Evolutionary conservation across 805 yeast species (phyloP).

Genomic region (Candida suzukii): DNA sequence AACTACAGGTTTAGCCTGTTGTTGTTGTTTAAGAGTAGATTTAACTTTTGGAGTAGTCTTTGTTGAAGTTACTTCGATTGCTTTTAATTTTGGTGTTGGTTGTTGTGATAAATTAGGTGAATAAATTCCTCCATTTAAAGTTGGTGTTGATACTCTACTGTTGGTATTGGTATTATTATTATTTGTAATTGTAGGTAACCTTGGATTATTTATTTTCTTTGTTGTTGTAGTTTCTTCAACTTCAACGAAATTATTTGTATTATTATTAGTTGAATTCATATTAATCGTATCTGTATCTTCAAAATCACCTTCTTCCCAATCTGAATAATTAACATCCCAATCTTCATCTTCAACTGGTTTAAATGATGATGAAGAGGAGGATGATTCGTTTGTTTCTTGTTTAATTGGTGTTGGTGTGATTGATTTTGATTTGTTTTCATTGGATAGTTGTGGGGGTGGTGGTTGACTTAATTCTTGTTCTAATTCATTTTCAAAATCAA

Average conservation of each 20-base stretch:
- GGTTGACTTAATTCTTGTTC: constrained; percentile 13
- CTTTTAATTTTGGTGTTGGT: neutral
- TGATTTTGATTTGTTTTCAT: neutral
- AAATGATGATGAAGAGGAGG: too few species aligned
- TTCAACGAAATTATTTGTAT: too few species aligned
- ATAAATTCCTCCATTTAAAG: neutral
- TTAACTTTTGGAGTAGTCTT: neutral
- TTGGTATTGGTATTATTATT: too few species aligned
- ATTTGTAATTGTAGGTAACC: too few species aligned
- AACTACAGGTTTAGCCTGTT: neutral
- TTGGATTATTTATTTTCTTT: too few species aligned
- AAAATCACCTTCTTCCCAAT: constrained; percentile 18
- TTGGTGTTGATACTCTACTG: constrained; percentile 1
- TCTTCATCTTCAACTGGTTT: constrained; percentile 9
- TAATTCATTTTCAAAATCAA: constrained; percentile 16
- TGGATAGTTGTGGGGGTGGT: neutral
- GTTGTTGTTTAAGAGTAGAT: neutral
- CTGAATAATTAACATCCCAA: constrained; percentile 15
- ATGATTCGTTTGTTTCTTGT: too few species aligned
- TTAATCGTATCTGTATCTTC: neutral
- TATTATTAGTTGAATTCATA: neutral
- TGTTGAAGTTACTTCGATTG: neutral
- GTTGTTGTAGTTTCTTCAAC: too few species aligned
- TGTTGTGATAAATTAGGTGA: neutral
- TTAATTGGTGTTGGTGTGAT: too few species aligned